Evolutionary conservation across 2,329 filamentous ascomycete species (phyloP), one percentile per base, ranked within the genome.

Genomic region (Falciphora oryzae): DNA sequence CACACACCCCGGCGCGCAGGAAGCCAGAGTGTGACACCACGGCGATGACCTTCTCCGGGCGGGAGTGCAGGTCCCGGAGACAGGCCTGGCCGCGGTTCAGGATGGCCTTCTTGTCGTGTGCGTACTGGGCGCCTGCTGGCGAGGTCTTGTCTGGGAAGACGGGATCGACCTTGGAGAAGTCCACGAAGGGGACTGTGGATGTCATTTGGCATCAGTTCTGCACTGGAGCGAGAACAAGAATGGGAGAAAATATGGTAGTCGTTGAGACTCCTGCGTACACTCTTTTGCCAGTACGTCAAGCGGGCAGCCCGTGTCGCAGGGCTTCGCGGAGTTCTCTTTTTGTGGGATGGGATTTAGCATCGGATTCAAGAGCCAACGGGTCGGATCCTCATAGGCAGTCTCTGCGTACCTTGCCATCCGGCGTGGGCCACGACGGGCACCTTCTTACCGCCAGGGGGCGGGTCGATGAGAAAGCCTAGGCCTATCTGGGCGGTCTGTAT

Each of bases 21-120:
- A 89, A 90, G 0, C 82, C 85, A 2, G 87, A 85, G 74, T 90
- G 87, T 1, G 83, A 84, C 4, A 90, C 86, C 0, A 90, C 86
- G 13, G 87, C 79, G 64, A 90, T 80, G 63, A 87, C 78, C 68
- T 85, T 84, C 74, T 90, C 87, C 0, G 82, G 80, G 0, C 87
- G 78, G 16, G 69, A 68, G 66, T 81, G 78, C 29, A 90, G 76
- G 31, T 78, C 76, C 38, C 75, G 74, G 1, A 89, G 77, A 57
- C 78, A 80, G 0, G 74, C 72, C 68, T 82, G 80, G 0, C 81
- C 88, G 16, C 88, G 83, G 0, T 75, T 77, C 4, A 89, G 72
- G 53, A 90, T 80, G 31, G 83, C 81, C 3, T 71, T 70, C 56
- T 78, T 78, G 1, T 79, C 84, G 75, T 83, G 85, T 25, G 79